Conservation (phyloP, 148 eudicot genomes). For the Rhododendron griersonianum region DNA sequence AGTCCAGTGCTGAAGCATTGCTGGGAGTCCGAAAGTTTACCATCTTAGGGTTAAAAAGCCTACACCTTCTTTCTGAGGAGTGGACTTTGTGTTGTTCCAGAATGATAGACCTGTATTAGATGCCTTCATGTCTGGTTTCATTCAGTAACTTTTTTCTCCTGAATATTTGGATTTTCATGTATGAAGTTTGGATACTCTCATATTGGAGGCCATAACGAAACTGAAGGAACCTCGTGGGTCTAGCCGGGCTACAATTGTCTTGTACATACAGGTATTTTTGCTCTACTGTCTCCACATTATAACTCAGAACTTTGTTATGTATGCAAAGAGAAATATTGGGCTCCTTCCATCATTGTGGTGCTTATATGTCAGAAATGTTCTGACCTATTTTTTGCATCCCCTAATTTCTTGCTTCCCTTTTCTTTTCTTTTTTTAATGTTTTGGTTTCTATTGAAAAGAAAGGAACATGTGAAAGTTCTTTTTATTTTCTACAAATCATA, state of each 20-base stretch:
- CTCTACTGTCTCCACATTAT: background rate
- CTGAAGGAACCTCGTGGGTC: slow-evolving; percentile 77
- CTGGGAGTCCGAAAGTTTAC: background rate
- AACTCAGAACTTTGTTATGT: background rate
- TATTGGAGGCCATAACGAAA: slow-evolving; percentile 64
- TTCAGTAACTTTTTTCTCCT: background rate
- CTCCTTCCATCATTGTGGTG: background rate
- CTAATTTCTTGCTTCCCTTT: background rate
- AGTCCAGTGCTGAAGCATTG: background rate
- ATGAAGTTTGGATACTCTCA: slow-evolving; percentile 62
- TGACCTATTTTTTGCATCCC: background rate
- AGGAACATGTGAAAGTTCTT: background rate
- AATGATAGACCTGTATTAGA: background rate
- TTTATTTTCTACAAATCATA: background rate
- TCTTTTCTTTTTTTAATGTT: background rate
- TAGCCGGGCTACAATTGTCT: slow-evolving; percentile 58
- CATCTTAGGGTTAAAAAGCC: background rate
- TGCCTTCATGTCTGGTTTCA: background rate
- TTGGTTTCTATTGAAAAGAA: background rate
- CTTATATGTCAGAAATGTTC: background rate
- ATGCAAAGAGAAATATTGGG: background rate
- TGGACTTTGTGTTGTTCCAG: background rate
- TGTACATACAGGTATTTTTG: slow-evolving; percentile 65
- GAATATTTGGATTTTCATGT: slow-evolving; percentile 4
- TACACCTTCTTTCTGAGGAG: background rate